These are phyloP conservation scores for Zygotorulaspora chibaensis DNA, from an alignment of 805 yeast genomes.

Conservation along the genomic window DNA sequence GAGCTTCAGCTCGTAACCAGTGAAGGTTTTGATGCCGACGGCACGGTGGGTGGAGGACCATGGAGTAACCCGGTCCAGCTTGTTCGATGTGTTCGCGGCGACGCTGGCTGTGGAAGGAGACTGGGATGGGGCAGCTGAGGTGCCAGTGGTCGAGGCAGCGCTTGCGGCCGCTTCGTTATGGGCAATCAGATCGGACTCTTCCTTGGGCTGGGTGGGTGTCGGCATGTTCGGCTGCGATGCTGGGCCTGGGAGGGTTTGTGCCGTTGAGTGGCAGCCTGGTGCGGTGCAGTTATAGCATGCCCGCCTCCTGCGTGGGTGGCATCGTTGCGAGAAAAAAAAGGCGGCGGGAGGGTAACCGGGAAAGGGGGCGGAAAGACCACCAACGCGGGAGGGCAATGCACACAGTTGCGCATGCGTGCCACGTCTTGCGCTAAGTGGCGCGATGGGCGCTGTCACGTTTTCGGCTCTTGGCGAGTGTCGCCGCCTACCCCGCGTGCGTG, in stretches of 20 bases:
- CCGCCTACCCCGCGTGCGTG: too few relatives aligned
- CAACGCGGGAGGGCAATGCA: too few relatives aligned
- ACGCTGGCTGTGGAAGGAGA: neutral
- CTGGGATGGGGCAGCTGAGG: neutral
- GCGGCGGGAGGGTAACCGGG: neutral
- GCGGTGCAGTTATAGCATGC: too few relatives aligned
- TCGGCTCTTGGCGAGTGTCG: too few relatives aligned
- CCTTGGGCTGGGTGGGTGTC: neutral
- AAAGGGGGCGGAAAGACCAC: neutral
- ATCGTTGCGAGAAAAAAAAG: neutral
- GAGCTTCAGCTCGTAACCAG: slow-evolving; percentile 26
- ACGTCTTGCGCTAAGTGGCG: too few relatives aligned
- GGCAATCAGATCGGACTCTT: neutral
- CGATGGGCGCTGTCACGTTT: too few relatives aligned
- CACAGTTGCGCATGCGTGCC: too few relatives aligned
- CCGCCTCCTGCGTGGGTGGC: too few relatives aligned
- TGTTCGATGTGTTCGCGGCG: neutral
- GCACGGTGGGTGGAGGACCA: slow-evolving; percentile 21
- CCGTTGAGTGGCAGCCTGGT: neutral
- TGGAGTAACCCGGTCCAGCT: slow-evolving; percentile 21
- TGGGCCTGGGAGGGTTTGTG: neutral
- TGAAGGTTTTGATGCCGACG: slow-evolving; percentile 25
- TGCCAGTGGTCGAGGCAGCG: neutral
- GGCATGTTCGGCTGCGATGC: neutral
- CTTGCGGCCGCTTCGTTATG: neutral